These are phyloP conservation scores for Aureobasidium uvarum DNA, from an alignment of 2,329 filamentous ascomycete species.

Conservation along the genomic window DNA sequence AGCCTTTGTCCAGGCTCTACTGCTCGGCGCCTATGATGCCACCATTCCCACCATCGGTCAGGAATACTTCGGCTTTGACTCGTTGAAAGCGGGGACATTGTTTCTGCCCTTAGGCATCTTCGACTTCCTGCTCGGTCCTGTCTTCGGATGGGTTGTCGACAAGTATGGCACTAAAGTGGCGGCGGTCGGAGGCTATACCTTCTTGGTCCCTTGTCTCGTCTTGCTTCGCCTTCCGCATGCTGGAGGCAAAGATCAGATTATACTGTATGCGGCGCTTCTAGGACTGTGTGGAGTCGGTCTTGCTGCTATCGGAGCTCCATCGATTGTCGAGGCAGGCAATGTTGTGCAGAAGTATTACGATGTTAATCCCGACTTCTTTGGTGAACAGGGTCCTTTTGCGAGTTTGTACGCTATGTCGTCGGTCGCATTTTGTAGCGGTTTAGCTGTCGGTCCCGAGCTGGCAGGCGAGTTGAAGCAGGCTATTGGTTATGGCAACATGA, in stretches of 20 bases:
- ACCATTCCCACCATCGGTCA: slow-evolving; percentile 49
- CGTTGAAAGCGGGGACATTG: slow-evolving; percentile 46
- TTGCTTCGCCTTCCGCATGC: slow-evolving; percentile 47
- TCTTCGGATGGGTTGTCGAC: slow-evolving; percentile 51
- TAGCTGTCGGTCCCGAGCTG: slow-evolving; percentile 60
- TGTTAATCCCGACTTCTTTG: slow-evolving; percentile 57
- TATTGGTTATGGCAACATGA: slow-evolving; percentile 61
- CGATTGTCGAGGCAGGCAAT: slow-evolving; percentile 57
- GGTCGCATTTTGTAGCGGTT: slow-evolving; percentile 60
- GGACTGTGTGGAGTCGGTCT: slow-evolving; percentile 53
- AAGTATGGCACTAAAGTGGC: slow-evolving; percentile 47
- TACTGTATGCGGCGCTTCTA: slow-evolving; percentile 50
- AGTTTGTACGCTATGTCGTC: slow-evolving; percentile 61
- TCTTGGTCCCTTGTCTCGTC: slow-evolving; percentile 45
- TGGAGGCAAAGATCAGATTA: slow-evolving; percentile 44
- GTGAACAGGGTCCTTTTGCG: slow-evolving; percentile 55
- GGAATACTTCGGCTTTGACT: slow-evolving; percentile 47
- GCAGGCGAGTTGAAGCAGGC: slow-evolving; percentile 53
- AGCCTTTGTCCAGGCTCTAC: slow-evolving; percentile 47
- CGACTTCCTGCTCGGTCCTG: slow-evolving; percentile 48
- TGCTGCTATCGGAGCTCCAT: slow-evolving; percentile 54
- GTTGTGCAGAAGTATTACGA: slow-evolving; percentile 57
- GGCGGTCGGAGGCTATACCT: slow-evolving; percentile 45
- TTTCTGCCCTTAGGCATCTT: slow-evolving; percentile 48
- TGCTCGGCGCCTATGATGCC: slow-evolving; percentile 48